A percentile compares a stretch with the other conserved stretches of the same genome.
Conservation (phyloP, 1,139 yeast species). For the Pneumocystis oryctolagi region DNA sequence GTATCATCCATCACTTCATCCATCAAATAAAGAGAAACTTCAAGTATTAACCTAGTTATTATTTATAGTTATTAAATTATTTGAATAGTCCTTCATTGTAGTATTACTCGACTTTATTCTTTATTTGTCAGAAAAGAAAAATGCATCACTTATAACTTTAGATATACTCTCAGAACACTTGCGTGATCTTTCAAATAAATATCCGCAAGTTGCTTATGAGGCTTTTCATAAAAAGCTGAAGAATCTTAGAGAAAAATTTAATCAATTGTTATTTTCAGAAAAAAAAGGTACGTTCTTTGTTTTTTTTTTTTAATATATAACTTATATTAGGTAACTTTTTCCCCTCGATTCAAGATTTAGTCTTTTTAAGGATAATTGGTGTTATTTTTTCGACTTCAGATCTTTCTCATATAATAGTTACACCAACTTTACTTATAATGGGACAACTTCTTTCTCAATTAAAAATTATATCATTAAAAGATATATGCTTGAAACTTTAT, state of each 20-base stretch:
- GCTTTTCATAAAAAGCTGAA: conserved; percentile 36
- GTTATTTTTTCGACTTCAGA: conserved; percentile 82
- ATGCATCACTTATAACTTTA: conserved; percentile 22
- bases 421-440: conserved; percentile 65
- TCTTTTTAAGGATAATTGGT: conserved; percentile 59
- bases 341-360: conserved; percentile 21
- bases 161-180: conserved; percentile 38
- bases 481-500: conserved; percentile 39
- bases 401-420: conserved; percentile 79
- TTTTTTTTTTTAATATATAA: background rate
- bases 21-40: conserved; percentile 67
- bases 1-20: conserved; percentile 63
- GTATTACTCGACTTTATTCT: conserved; percentile 52
- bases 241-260: conserved; percentile 34
- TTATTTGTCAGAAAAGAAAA: conserved; percentile 31
- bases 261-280: conserved; percentile 22
- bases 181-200: conserved; percentile 48
- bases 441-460: conserved; percentile 50
- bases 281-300: conserved; percentile 4
- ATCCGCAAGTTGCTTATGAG: conserved; percentile 48
- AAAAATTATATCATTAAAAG: conserved; percentile 27
- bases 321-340: background rate
- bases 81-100: conserved; percentile 34
- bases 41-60: conserved; percentile 22
- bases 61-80: conserved; percentile 1